Conservation (phyloP, 768 basidiomycete genomes). For the Goffeauzyma gilvescens region DNA sequence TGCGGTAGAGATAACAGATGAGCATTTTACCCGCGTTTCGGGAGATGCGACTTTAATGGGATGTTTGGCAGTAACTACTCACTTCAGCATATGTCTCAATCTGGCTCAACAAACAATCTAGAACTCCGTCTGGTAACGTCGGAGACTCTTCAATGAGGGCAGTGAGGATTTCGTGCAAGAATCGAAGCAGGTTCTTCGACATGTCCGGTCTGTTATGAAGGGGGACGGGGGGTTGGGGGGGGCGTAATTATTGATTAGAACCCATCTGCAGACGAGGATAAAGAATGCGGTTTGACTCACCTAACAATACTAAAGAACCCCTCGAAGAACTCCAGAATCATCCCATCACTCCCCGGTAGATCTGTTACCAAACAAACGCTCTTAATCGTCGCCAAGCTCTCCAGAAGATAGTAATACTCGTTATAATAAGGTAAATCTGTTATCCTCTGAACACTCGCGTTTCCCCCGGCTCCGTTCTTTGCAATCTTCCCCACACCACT, state of each 20-base stretch:
- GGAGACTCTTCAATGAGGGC: conserved; percentile 74
- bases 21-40: too few relatives aligned
- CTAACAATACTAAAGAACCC: conserved; percentile 63
- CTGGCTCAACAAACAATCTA: conserved; percentile 65
- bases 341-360: conserved; percentile 64
- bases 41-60: too few relatives aligned
- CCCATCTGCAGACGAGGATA: not conserved
- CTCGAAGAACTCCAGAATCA: conserved; percentile 58
- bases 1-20: not conserved
- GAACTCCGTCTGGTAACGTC: conserved; percentile 53
- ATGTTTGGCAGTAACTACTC: not conserved
- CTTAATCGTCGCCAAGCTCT: conserved; percentile 83
- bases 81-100: conserved; percentile 36
- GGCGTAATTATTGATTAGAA: too few relatives aligned
- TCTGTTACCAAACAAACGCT: conserved; percentile 85
- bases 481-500: too few relatives aligned
- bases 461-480: too few relatives aligned
- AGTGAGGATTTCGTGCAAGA: conserved; percentile 58
- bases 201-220: conserved; percentile 18
- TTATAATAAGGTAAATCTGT: conserved; percentile 67
- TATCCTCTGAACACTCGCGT: conserved; percentile 18
- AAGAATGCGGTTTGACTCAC: conserved; percentile 16
- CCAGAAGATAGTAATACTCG: conserved; percentile 86
- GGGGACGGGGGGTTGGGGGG: too few relatives aligned
- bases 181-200: conserved; percentile 36